Evolutionary conservation across 768 basidiomycete species (phyloP).

Genomic region (Sarcomyxa edulis): DNA sequence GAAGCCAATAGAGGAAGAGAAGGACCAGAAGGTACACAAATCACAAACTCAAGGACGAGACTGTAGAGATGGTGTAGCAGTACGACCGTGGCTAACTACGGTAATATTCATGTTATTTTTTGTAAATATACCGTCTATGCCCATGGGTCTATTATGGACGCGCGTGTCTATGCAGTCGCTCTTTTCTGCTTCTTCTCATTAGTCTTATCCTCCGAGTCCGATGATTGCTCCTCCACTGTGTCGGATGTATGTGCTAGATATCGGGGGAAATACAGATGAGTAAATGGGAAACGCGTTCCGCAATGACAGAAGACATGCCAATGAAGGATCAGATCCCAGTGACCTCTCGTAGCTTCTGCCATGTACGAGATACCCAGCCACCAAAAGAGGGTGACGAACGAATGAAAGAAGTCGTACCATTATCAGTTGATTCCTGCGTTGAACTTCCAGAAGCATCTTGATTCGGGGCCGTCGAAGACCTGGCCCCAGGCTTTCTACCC

Average conservation of each 20-base stretch:
- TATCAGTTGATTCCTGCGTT: constrained; percentile 28
- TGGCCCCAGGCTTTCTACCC: constrained; percentile 35
- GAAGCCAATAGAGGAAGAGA: constrained; percentile 1
- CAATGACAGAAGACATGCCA: constrained; percentile 33
- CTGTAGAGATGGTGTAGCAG: too few relatives aligned
- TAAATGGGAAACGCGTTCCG: constrained; percentile 15
- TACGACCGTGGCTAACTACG: too few relatives aligned
- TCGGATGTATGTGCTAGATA: too few relatives aligned
- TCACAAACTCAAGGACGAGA: too few relatives aligned
- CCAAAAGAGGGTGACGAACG: constrained; percentile 49
- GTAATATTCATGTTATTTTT: too few relatives aligned
- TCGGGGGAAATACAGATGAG: constrained; percentile 19
- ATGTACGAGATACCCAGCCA: constrained; percentile 67
- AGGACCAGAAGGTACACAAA: too few relatives aligned
- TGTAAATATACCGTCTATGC: too few relatives aligned
- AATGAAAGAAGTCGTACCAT: constrained; percentile 76
- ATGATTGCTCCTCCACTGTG: too few relatives aligned
- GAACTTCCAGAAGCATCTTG: not conserved
- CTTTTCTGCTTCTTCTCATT: too few relatives aligned
- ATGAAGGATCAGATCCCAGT: constrained; percentile 62
- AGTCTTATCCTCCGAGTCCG: too few relatives aligned
- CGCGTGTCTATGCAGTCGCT: too few relatives aligned
- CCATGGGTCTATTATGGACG: too few relatives aligned
- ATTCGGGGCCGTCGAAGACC: constrained; percentile 3
- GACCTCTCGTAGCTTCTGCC: constrained; percentile 64